phyloP scores from a whole-genome alignment of 2,329 filamentous ascomycete species.

The Alternaria atra region DNA sequence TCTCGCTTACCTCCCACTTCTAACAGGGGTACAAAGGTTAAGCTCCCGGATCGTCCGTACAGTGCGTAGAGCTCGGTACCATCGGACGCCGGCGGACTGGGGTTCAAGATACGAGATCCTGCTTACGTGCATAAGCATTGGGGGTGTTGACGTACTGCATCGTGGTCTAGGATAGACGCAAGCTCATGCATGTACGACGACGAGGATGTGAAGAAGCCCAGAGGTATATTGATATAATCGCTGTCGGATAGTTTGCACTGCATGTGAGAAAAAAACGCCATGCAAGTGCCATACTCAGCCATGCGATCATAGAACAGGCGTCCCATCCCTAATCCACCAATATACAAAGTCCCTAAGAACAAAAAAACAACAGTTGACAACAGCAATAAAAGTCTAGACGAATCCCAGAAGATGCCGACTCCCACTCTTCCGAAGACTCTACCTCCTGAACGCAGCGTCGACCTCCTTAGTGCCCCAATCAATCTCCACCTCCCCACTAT shows the following conservation, averaged over 20 bases:
- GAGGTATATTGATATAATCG: background rate
- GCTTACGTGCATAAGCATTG: constrained; percentile 5
- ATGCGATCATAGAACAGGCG: background rate
- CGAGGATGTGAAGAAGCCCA: background rate
- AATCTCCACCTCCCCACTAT: constrained; percentile 57
- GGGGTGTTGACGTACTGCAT: background rate
- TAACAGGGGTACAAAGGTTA: constrained; percentile 2
- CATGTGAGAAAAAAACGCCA: constrained; percentile 6
- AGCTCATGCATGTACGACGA: no score
- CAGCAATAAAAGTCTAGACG: background rate
- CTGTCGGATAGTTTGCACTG: background rate
- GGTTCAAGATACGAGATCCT: background rate
- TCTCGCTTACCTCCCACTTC: constrained; percentile 8
- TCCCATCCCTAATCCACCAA: background rate
- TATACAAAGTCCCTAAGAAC: constrained; percentile 10
- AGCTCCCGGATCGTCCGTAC: background rate
- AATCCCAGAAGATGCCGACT: constrained; percentile 22
- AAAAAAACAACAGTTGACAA: background rate
- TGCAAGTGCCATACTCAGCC: constrained; percentile 3
- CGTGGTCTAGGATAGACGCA: background rate
- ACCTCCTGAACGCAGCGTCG: constrained; percentile 41
- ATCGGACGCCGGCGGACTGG: constrained; percentile 9
- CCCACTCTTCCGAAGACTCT: constrained; percentile 27
- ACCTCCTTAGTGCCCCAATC: constrained; percentile 48
- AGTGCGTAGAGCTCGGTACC: background rate